Conservation (phyloP, 768 basidiomycete genomes). For the Boletus pseudopeckii region DNA sequence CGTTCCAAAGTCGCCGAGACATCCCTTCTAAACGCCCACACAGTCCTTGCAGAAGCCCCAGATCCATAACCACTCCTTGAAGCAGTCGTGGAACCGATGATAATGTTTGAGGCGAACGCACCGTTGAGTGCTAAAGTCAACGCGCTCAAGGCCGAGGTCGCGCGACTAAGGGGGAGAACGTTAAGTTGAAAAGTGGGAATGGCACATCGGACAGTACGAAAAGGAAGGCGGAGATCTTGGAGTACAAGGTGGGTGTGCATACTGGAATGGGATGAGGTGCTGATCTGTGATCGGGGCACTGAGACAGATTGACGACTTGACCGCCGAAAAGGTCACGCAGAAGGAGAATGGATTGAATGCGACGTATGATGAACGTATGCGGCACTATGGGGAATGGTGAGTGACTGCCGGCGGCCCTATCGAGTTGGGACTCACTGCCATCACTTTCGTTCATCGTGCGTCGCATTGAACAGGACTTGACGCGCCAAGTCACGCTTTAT, state of each 20-base stretch:
- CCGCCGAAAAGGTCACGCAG: slow-evolving; percentile 81
- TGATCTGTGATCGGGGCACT: slow-evolving; percentile 1
- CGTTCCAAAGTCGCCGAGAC: slow-evolving; percentile 91
- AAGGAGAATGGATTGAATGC: slow-evolving; percentile 98
- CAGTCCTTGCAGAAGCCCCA: slow-evolving; percentile 92
- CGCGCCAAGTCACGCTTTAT: slow-evolving; percentile 81
- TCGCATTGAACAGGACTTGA: slow-evolving; percentile 83
- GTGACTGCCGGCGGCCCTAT: slow-evolving; percentile 14
- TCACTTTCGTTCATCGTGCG: background rate
- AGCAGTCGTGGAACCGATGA: slow-evolving; percentile 93
- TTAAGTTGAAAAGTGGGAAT: slow-evolving; percentile 72
- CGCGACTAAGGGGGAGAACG: slow-evolving; percentile 79
- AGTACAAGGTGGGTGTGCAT: slow-evolving; percentile 61
- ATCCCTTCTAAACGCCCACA: slow-evolving; percentile 95
- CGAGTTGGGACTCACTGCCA: background rate
- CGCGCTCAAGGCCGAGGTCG: slow-evolving; percentile 71
- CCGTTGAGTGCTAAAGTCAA: slow-evolving; percentile 58
- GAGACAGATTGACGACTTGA: slow-evolving; percentile 89
- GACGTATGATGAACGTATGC: slow-evolving; percentile 94
- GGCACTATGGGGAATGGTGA: slow-evolving; percentile 94
- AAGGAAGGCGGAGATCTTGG: slow-evolving; percentile 77
- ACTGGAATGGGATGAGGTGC: background rate
- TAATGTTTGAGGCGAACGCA: slow-evolving; percentile 50
- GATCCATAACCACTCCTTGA: slow-evolving; percentile 97
- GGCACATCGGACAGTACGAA: slow-evolving; percentile 61